Evolutionary conservation across 768 basidiomycete genomes (phyloP), one percentile per base, ranked within the genome.

Genomic region (Calvatia gigantea): DNA sequence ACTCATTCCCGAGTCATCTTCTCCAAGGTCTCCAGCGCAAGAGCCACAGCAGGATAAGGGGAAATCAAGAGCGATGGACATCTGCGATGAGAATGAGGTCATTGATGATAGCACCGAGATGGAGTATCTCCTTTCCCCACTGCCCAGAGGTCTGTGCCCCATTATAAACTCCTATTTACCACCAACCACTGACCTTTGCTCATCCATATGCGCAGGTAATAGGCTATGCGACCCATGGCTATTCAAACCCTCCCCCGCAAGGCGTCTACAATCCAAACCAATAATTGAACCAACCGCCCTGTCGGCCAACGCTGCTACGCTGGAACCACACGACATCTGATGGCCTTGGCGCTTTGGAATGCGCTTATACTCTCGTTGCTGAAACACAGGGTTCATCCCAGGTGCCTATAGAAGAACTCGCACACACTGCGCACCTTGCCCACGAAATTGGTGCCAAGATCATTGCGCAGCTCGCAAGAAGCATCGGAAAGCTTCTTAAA

Each of bases 401-500:
- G 54, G 70, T 79, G 29, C 71, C 78, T 15, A 66, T 78, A 23
- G 68, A 78, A 21, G 81, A 83, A 58, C 70, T 84, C 12, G 59
- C 78, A 12, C 73, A 75, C 23, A 79, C 79, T 7, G 73, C 75
- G 15, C 69, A 62, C 32, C 60, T 82, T 28, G 74, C 78, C 4
- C 73, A 78, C 58, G 69, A 74, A 60, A 77, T 85, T 15, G 75
- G 77, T 35, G 67, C 70, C 14, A 69, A 70, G 28, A 60, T 84
- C 57, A 78, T 74, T 28, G 77, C 78, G 57, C 72, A 77, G 60
- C 69, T 83, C 62, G 64, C 64, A 38, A 72, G 68, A 58, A 75
- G 71, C 60, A 54, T 75, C 46, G 57, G 19, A 23, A 48, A 25
- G 15, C n/a, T n/a, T n/a, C n/a, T n/a, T n/a, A n/a, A n/a, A n/a